Conservation (phyloP, 441 rosid species). For the Euphorbia schlechtendalii region DNA sequence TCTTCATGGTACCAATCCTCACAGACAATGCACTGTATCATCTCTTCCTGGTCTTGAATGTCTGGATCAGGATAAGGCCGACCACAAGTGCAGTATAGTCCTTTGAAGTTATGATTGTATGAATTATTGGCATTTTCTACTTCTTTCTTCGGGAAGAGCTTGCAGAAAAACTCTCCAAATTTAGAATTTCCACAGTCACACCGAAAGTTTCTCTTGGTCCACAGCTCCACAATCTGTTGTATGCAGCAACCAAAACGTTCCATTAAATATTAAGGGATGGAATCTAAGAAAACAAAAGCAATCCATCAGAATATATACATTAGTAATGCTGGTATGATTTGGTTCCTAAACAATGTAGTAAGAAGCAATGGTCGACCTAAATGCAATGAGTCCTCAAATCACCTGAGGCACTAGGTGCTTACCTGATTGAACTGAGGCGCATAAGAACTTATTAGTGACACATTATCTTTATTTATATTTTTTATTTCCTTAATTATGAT, state of each 20-base stretch:
- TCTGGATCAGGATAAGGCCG: slow-evolving; percentile 86
- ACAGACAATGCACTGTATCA: slow-evolving; percentile 93
- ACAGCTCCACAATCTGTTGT: slow-evolving; percentile 75
- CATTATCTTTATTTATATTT: no score
- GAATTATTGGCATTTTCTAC: slow-evolving; percentile 64
- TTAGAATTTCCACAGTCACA: slow-evolving; percentile 95
- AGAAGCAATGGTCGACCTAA: background rate
- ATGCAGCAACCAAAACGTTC: slow-evolving; percentile 10
- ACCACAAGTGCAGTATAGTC: slow-evolving; percentile 74
- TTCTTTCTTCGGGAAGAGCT: slow-evolving; percentile 70
- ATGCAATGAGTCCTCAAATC: background rate
- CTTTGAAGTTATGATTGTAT: slow-evolving; percentile 92
- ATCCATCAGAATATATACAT: background rate
- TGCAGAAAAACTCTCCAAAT: slow-evolving; percentile 69
- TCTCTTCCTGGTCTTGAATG: slow-evolving; percentile 80
- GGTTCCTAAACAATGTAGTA: no score
- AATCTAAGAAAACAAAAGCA: background rate
- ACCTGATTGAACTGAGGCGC: no score
- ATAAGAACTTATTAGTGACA: no score
- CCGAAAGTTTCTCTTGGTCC: slow-evolving; percentile 88
- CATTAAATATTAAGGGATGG: background rate
- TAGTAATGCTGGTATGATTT: background rate
- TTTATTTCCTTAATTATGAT: background rate
- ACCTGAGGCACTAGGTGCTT: no score
- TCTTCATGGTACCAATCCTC: slow-evolving; percentile 98